Evolutionary conservation across 768 basidiomycete genomes (phyloP), one percentile per base, ranked within the genome.

Genomic region (Russula virescens): DNA sequence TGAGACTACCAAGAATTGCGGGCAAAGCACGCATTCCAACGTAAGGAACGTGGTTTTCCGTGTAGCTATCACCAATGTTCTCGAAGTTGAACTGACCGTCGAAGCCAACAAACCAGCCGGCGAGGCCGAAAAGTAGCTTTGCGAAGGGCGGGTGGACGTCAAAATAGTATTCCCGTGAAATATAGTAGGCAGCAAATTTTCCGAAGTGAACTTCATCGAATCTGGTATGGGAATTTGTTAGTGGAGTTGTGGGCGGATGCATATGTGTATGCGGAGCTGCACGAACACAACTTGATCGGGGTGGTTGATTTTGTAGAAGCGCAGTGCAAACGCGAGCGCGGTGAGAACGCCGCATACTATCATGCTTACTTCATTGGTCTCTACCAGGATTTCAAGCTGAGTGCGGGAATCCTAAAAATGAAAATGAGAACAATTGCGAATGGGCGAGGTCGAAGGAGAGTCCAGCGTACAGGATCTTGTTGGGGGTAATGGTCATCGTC

Each of bases 201-300:
- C 96, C 96, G 72, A 98, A 98, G 72, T 98, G 96, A 14, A 98
- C 96, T 76, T 98, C 95, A 72, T 98, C 95, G 71, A 98, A 98
- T 52, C 93, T 95, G 68, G 42, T 54, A 55, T 35, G 26, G 52
- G 4, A 43, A 65, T 60, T 56, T 55, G 38, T 38, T 38, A 38
- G 38, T 11, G 43, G 40, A 3, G 62, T 40, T 53, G 47, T n/a
- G 35, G n/a, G 8, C 31, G 54, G 45, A 55, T 23, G 28, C 8
- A 31, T 31, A 8, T 31, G 45, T 19, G 42, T 23, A 54, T 55
- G 48, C 13, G 52, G 31, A 58, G 35, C 45, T 45, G 48, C 35
- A 81, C 91, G 72, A 75, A 94, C 91, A 95, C 93, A 65, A 95
- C 93, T 77, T 94, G 89, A 79, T 94, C 91, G 48, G 94, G 94